Evolutionary conservation across 768 basidiomycete species (phyloP).

Genomic region (Suillus weaverae): DNA sequence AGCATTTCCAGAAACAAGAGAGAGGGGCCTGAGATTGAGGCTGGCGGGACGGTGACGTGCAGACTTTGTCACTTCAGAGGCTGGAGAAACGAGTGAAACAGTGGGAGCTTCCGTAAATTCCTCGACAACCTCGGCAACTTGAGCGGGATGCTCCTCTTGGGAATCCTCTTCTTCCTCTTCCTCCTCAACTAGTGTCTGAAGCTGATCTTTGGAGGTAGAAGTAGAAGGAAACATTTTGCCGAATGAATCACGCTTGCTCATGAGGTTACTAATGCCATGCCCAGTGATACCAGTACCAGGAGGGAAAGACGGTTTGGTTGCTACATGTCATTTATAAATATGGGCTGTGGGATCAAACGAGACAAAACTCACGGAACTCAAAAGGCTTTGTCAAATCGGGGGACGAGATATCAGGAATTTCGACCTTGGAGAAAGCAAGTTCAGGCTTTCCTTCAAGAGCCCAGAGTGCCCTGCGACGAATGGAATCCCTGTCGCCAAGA

Average conservation of each 20-base stretch:
- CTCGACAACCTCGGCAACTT: slow-evolving; percentile 21
- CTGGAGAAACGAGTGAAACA: slow-evolving; percentile 28
- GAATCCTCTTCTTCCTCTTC: slow-evolving; percentile 59
- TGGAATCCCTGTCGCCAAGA: slow-evolving; percentile 72
- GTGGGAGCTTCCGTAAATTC: slow-evolving; percentile 22
- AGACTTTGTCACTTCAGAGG: slow-evolving; percentile 37
- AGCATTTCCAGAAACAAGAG: slow-evolving; percentile 59
- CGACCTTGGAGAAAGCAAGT: slow-evolving; percentile 68
- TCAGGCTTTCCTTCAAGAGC: slow-evolving; percentile 85
- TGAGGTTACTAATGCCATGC: slow-evolving; percentile 43
- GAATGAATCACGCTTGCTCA: slow-evolving; percentile 80
- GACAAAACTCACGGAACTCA: slow-evolving; percentile 60
- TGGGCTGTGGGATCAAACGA: slow-evolving; percentile 6
- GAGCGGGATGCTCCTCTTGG: slow-evolving; percentile 10
- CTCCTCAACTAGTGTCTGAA: slow-evolving; percentile 79
- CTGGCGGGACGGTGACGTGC: slow-evolving; percentile 65
- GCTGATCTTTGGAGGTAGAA: slow-evolving; percentile 69
- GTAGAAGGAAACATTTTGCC: slow-evolving; percentile 62
- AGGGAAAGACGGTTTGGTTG: slow-evolving; percentile 60
- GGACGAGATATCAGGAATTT: slow-evolving; percentile 76
- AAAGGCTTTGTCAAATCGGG: slow-evolving; percentile 59
- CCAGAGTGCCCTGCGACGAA: slow-evolving; percentile 80
- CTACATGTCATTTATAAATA: slow-evolving; percentile 32
- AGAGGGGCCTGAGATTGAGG: slow-evolving; percentile 68
- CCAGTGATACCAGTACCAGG: slow-evolving; percentile 42